phyloP scores from a whole-genome alignment of 352 stramenopile species.

The Phytophthora ohioensis region DNA sequence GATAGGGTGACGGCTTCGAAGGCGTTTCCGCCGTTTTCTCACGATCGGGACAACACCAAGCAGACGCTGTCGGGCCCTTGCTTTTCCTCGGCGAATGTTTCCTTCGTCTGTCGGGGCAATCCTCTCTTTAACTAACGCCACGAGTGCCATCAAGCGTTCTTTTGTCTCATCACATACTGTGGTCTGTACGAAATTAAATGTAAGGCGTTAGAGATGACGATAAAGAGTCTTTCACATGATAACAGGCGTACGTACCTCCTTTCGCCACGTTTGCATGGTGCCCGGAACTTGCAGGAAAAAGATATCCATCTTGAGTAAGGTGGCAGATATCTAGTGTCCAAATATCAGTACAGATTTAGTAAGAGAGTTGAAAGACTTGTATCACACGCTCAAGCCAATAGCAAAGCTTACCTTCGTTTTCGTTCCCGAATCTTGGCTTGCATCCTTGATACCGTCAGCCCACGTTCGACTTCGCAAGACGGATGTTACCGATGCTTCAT shows the following conservation, averaged over 20 bases:
- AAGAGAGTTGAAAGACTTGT: not conserved
- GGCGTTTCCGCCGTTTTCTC: constrained; percentile 55
- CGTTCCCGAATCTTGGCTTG: constrained; percentile 46
- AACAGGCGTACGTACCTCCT: constrained; percentile 42
- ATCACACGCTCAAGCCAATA: constrained; percentile 1
- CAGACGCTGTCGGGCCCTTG: constrained; percentile 45
- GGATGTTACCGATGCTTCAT: constrained; percentile 32
- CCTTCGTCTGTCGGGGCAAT: constrained; percentile 36
- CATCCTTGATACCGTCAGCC: constrained; percentile 51
- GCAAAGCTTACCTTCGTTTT: constrained; percentile 50
- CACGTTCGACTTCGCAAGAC: constrained; percentile 42
- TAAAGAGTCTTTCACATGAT: not conserved
- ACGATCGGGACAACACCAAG: constrained; percentile 67
- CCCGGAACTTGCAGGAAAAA: constrained; percentile 65
- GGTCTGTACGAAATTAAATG: constrained; percentile 30
- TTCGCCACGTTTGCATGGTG: constrained; percentile 44
- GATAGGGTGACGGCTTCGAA: constrained; percentile 74
- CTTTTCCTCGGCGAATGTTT: constrained; percentile 14
- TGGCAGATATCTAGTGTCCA: constrained; percentile 53
- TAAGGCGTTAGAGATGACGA: constrained; percentile 2
- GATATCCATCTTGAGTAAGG: constrained; percentile 70
- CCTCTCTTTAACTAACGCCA: constrained; percentile 50
- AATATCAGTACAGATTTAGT: not conserved
- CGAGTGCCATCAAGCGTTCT: constrained; percentile 45
- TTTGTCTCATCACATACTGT: constrained; percentile 30